Base-by-base conservation (phyloP, 2,329 filamentous ascomycete species). In the Verticillium klebahnii region DNA sequence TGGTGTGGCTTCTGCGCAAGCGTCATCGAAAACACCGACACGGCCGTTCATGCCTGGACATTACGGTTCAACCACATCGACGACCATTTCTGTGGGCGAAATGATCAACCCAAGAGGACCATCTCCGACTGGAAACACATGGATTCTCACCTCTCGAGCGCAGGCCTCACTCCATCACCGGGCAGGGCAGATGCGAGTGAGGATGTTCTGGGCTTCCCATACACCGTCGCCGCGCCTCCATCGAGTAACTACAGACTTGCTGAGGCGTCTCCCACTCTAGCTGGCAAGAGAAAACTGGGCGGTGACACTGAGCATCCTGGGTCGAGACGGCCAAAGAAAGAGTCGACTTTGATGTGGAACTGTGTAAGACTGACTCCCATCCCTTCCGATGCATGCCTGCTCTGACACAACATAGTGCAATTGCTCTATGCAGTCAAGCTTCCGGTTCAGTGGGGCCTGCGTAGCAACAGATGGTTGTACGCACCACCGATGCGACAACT, bases 1-100 rank as follows among this genome's bases (percentile, higher is more conserved):
- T 97, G 93, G 93, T 97, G 93, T 69, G 93, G 93, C 0, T 96
- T 97, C 72, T 97, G 92, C 72, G 69, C 76, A 17, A 69, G 75
- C 19, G 79, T 87, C 23, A 76, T 92, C 15, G 72, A 77, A n/a
- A 78, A 87, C 34, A 70, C 76, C 36, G 76, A 78, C 25, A 75
- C 76, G 37, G 80, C 82, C 4, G 71, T 80, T 1, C 83, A 83
- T 29, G 85, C 86, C 0, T 85, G 84, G 83, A 83, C 84, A 8
- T 76, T 77, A 66, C 75, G 83, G 12, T 84, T 79, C 67, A 77
- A 93, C 67, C 92, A 97, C 69, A 93, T 96, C 65, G 91, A 93
- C 62, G 73, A 84, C 17, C 90, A 92, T 69, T 87, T 89, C 64
- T 82, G 82, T 60, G 86, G 85, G 32, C 81, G 84, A 2, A 71